A percentile compares a stretch with the other conserved stretches of the same genome.
Evolutionary conservation across 176 grass and related monocot genomes (phyloP).

Genomic region (Dactylis glomerata): DNA sequence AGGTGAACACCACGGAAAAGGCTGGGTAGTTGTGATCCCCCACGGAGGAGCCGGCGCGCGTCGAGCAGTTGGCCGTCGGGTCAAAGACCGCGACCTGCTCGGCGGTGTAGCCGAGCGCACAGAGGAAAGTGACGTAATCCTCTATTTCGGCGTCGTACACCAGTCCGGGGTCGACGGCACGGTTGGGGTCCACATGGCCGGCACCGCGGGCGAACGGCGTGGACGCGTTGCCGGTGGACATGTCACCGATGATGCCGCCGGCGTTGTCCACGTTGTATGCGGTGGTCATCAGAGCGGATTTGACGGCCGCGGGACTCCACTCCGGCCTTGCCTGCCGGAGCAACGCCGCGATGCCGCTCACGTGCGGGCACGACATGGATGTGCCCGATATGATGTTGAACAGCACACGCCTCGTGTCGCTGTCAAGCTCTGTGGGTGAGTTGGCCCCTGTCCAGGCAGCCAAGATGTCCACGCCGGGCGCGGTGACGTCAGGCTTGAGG

Average conservation of each 20-base stretch:
- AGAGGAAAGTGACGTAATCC: conserved; percentile 57
- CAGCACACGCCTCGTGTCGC: conserved; percentile 26
- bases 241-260: conserved; percentile 13
- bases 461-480: conserved; percentile 51
- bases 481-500: conserved; percentile 51
- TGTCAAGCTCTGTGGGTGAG: conserved; percentile 4
- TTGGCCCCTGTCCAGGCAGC: conserved; percentile 29
- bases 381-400: conserved; percentile 50
- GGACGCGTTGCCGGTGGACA: conserved; percentile 25
- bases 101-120: conserved; percentile 34
- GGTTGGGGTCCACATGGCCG: conserved; percentile 42
- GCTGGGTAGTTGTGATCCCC: conserved; percentile 63
- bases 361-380: conserved; percentile 50
- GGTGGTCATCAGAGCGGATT: conserved; percentile 55
- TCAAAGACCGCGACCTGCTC: conserved; percentile 45
- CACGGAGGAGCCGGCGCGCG: conserved; percentile 27
- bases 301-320: conserved; percentile 48
- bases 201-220: conserved; percentile 35
- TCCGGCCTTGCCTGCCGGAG: conserved; percentile 23
- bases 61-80: conserved; percentile 33
- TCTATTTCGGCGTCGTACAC: conserved; percentile 38
- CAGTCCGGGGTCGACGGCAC: conserved; percentile 28
- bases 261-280: conserved; percentile 39
- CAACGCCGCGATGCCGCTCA: conserved; percentile 39
- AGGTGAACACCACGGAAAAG: conserved; percentile 35